phyloP scores from a whole-genome alignment of 257 asterid genomes.

The Nicotiana obtusifolia region DNA sequence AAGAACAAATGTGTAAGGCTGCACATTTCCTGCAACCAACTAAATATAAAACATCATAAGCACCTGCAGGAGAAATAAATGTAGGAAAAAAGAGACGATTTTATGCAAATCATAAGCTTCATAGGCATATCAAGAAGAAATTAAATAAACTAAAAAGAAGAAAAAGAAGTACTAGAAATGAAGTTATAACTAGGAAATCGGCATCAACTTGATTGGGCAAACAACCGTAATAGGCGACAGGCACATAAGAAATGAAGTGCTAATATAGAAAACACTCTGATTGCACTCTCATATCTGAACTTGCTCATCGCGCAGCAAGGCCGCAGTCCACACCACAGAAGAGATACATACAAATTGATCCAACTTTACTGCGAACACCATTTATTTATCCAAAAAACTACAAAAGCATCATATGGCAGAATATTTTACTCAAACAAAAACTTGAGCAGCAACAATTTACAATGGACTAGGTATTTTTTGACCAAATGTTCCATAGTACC shows the following conservation, averaged over 20 bases:
- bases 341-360: neutral
- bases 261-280: neutral
- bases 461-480: neutral
- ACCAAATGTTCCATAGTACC: neutral
- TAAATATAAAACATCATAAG: constrained; percentile 76
- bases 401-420: neutral
- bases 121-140: neutral
- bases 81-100: neutral
- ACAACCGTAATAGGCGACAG: neutral
- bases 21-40: constrained; percentile 95
- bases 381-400: neutral
- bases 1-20: constrained; percentile 87
- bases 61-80: constrained; percentile 19
- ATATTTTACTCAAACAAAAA: neutral
- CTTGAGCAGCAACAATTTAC: neutral
- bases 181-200: neutral
- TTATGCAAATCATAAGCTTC: neutral
- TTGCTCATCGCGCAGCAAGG: neutral
- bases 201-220: neutral
- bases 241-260: neutral
- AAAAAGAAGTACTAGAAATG: neutral
- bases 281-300: neutral
- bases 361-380: neutral
- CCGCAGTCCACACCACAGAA: neutral
- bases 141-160: neutral